Evolutionary conservation across 352 stramenopile genomes (phyloP).

Genomic region (Globisporangium yorkense): DNA sequence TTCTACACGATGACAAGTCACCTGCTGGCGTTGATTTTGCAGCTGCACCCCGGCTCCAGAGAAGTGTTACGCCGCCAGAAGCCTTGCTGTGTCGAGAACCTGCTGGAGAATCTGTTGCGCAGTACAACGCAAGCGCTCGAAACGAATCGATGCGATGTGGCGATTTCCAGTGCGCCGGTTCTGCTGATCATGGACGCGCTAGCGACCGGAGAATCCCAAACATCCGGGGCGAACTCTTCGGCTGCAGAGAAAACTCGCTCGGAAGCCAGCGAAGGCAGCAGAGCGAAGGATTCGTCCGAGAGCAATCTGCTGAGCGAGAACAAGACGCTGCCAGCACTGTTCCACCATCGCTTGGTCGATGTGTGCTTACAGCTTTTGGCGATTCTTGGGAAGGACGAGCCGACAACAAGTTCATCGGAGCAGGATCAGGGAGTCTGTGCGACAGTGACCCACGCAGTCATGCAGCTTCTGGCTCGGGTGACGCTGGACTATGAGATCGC

Average conservation of each 20-base stretch:
- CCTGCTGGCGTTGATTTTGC: constrained; percentile 66
- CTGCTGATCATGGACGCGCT: constrained; percentile 66
- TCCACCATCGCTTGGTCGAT: constrained; percentile 31
- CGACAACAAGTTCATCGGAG: neutral
- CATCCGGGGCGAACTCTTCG: neutral
- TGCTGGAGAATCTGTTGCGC: constrained; percentile 34
- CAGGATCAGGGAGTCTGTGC: constrained; percentile 3
- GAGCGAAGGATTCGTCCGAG: constrained; percentile 9
- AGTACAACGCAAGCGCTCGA: constrained; percentile 1
- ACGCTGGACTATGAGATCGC: constrained; percentile 74
- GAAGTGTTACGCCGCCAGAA: constrained; percentile 30
- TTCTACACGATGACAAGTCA: constrained; percentile 53
- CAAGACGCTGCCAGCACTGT: constrained; percentile 12
- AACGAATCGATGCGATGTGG: constrained; percentile 6
- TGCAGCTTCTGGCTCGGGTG: constrained; percentile 64
- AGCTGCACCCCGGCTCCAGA: constrained; percentile 40
- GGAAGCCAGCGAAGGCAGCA: constrained; percentile 7
- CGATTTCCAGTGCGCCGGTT: constrained; percentile 45
- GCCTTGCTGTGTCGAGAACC: constrained; percentile 40
- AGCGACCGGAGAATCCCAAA: constrained; percentile 5
- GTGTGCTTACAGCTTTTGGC: constrained; percentile 28
- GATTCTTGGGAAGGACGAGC: constrained; percentile 1
- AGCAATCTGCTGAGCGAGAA: constrained; percentile 12
- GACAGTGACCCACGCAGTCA: constrained; percentile 52
- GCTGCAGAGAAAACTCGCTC: constrained; percentile 6